Evolutionary conservation across 768 basidiomycete species (phyloP).

Genomic region (Tubosaeta brunneosetosa): DNA sequence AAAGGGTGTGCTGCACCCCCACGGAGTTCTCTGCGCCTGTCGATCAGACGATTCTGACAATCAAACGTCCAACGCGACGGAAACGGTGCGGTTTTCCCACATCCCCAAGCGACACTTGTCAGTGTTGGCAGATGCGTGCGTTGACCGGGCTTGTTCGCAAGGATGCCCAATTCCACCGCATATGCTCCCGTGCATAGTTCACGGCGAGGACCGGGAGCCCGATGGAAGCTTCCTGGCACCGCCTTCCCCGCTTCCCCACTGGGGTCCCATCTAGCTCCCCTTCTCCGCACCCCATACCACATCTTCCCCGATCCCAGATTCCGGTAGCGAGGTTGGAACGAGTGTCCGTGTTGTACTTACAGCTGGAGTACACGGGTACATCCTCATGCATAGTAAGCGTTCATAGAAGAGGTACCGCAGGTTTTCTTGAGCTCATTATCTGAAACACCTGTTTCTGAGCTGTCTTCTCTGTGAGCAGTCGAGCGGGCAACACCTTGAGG

Average conservation of each 20-base stretch:
- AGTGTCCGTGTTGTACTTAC: no score
- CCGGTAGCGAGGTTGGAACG: constrained; percentile 41
- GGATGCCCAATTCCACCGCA: constrained; percentile 40
- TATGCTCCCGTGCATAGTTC: constrained; percentile 49
- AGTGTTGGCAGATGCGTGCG: constrained; percentile 25
- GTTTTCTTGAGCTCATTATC: no score
- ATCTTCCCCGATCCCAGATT: constrained; percentile 57
- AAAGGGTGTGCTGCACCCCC: constrained; percentile 37
- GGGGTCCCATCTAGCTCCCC: background rate
- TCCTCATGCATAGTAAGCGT: no score
- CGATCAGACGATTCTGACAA: constrained; percentile 35
- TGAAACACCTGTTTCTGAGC: background rate
- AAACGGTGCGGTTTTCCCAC: constrained; percentile 44
- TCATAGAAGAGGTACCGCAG: no score
- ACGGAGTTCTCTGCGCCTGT: background rate
- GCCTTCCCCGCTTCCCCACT: background rate
- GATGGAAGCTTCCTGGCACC: constrained; percentile 36
- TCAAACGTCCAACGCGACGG: constrained; percentile 41
- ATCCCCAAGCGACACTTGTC: constrained; percentile 21
- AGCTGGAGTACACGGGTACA: no score
- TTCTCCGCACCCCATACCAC: constrained; percentile 51
- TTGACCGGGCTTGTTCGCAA: constrained; percentile 37
- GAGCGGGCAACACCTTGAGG: constrained; percentile 26
- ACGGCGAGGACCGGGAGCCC: constrained; percentile 46
- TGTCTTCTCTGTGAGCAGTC: constrained; percentile 14